phyloP scores from a whole-genome alignment of 2,329 filamentous ascomycete genomes.

The Exophiala xenobiotica region DNA sequence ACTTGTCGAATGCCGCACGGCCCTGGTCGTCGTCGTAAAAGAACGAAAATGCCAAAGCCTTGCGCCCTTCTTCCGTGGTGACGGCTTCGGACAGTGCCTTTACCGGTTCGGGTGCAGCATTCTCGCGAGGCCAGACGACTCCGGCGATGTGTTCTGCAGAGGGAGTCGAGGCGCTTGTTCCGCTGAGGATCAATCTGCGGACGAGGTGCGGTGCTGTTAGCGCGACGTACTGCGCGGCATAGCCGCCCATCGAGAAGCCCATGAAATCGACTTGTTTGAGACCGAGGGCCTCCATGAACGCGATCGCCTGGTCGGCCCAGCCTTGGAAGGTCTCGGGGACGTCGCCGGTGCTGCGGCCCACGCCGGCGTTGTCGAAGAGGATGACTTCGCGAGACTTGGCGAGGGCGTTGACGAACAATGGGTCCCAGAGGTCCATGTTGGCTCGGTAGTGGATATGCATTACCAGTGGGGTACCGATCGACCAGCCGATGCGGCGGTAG shows the following conservation, averaged over 20 bases:
- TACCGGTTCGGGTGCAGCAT: conserved; percentile 9
- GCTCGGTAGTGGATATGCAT: conserved; percentile 33
- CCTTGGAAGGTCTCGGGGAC: conserved; percentile 42
- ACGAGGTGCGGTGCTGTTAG: conserved; percentile 40
- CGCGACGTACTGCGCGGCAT: conserved; percentile 48
- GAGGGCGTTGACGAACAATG: conserved; percentile 48
- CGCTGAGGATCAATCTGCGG: conserved; percentile 46
- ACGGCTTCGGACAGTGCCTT: conserved; percentile 15
- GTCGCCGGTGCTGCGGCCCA: conserved; percentile 47
- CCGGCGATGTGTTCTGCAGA: too few species aligned
- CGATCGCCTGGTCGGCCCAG: conserved; percentile 36
- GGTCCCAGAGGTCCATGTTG: conserved; percentile 38
- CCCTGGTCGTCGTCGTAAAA: conserved; percentile 14
- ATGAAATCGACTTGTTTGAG: conserved; percentile 46
- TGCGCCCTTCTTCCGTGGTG: conserved; percentile 9
- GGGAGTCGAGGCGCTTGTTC: conserved; percentile 46
- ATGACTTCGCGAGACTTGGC: conserved; percentile 45
- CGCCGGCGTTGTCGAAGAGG: conserved; percentile 51
- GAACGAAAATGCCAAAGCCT: conserved; percentile 11
- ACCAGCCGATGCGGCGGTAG: conserved; percentile 29
- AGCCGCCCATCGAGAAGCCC: conserved; percentile 54
- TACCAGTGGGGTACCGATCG: conserved; percentile 29
- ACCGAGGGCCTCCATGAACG: conserved; percentile 34
- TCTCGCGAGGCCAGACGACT: too few species aligned
- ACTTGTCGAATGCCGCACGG: conserved; percentile 9